Evolutionary conservation across 345 rosid species (phyloP), one percentile per base, ranked within the genome.

Genomic region (Turritis glabra): DNA sequence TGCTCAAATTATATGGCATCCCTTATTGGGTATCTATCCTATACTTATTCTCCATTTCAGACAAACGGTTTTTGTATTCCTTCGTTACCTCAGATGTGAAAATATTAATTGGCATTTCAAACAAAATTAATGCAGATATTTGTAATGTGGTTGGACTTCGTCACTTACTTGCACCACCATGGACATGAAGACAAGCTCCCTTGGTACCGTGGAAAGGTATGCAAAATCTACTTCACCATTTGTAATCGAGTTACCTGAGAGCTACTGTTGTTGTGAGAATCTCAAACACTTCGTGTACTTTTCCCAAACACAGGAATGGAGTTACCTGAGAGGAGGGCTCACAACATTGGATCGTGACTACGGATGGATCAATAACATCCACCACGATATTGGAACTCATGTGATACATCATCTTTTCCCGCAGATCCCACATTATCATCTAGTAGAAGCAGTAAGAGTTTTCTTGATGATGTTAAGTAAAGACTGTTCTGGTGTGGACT

Each of bases 371-470:
- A 92, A 92, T 67, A 87, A 86, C 84, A 84, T 92, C 78, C 96
- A 92, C 80, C 98, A 92, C 62, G 96, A 92, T 52, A 92, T 92
- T 25, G 98, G 98, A 51, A 90, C 98, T 50, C 98, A 92, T 81
- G 98, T 92, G 58, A 77, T 92, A 40, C 98, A 92, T 72, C 96
- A 92, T 69, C 89, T 90, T 53, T 92, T 92, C 87, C 98, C 98
- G 32, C 96, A 92, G 76, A 92, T 92, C 84, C 98, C 98, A 27
- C 98, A 92, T 76, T 92, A 92, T 66, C 92, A 90, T 81, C 84
- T 92, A 64, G 65, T 87, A 21, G 98, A 92, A 87, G 96, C 98
- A 4, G 98, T 92, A 47, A 83, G 86, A 54, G 51, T 84, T 81
- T 86, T 76, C 93, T 85, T 80, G 93, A 84, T 64, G 89, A 89